Evolutionary conservation across 2,329 filamentous ascomycete species (phyloP), one percentile per base, ranked within the genome.

Genomic region (Aspergillus pseudoterreus): DNA sequence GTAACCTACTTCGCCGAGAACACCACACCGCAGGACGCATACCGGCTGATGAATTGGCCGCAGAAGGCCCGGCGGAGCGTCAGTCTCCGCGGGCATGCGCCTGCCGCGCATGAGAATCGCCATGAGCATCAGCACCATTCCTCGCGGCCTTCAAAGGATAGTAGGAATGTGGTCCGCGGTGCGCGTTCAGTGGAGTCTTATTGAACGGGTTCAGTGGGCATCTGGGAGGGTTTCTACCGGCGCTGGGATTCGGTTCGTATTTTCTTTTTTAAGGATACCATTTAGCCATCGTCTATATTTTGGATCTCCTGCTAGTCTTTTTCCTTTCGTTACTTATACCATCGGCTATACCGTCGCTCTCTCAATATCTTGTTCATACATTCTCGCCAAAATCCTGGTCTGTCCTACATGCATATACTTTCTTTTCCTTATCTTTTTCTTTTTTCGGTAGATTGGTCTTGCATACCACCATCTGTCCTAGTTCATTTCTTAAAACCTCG

Each of bases 21-120:
- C 21, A 57, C 60, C 1, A 57, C 62, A 0, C 56, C 63, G 2
- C 54, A 54, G 22, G 62, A 63, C 43, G 63, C 67, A 4, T 62
- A 67, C 17, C 63, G 60, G 36, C 52, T 70, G 10, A 66, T 69
- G 57, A 66, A 56, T 45, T 70, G 66, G 61, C 58, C 67, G 2
- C 60, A 60, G 19, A 60, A 60, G 42, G 46, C 57, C 6, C 46
- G 54, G n/a, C 15, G 39, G 17, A 53, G 44, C 24, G 43, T 47
- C 12, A 55, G 49, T 4, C 39, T 48, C 21, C 50, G 41, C 39
- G 48, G 51, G 1, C 17, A 47, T 36, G 30, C 12, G 12, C 15
- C n/a, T 42, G 39, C 17, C n/a, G 12, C n/a, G 38, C 38, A 41
- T 11, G 10, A 21, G 17, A 14, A 15, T 15, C n/a, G 17, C 11